phyloP scores from a whole-genome alignment of 73 alveolate genomes.

The Blepharisma japonicum region DNA sequence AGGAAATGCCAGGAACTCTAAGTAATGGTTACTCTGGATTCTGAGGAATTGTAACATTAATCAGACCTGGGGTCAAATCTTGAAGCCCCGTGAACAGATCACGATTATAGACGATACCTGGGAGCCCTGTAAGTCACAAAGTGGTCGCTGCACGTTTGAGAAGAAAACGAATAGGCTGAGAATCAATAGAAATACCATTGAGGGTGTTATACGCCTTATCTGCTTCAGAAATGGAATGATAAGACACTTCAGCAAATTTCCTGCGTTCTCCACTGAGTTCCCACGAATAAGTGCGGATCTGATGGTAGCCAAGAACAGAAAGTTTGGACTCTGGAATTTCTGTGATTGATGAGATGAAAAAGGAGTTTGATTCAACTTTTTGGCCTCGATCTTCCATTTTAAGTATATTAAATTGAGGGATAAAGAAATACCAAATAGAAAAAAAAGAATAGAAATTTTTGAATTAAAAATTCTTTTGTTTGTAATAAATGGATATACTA shows the following conservation, averaged over 20 bases:
- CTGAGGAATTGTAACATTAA: slow-evolving; percentile 15
- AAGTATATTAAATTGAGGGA: background rate
- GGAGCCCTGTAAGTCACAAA: slow-evolving; percentile 16
- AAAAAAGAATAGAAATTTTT: too few species aligned
- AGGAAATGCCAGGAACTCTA: slow-evolving; percentile 27
- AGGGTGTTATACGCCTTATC: slow-evolving; percentile 23
- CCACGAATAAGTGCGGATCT: background rate
- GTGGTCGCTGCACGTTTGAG: slow-evolving; percentile 15
- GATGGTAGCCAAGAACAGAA: background rate
- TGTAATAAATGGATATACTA: too few species aligned
- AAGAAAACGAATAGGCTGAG: background rate
- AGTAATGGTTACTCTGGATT: slow-evolving; percentile 19
- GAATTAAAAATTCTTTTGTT: too few species aligned
- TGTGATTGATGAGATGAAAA: background rate
- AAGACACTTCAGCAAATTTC: background rate
- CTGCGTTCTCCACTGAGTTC: slow-evolving; percentile 21
- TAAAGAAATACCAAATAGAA: too few species aligned
- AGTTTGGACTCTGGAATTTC: slow-evolving; percentile 5
- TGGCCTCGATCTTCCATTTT: slow-evolving; percentile 26
- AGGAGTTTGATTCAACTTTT: slow-evolving; percentile 10
- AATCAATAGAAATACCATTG: background rate
- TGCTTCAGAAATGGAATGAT: background rate
- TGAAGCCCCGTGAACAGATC: slow-evolving; percentile 18
- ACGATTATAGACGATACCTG: slow-evolving; percentile 15
- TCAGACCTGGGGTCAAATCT: slow-evolving; percentile 18